phyloP scores from a whole-genome alignment of 2,329 filamentous ascomycete genomes.

The Colletotrichum sp. region DNA sequence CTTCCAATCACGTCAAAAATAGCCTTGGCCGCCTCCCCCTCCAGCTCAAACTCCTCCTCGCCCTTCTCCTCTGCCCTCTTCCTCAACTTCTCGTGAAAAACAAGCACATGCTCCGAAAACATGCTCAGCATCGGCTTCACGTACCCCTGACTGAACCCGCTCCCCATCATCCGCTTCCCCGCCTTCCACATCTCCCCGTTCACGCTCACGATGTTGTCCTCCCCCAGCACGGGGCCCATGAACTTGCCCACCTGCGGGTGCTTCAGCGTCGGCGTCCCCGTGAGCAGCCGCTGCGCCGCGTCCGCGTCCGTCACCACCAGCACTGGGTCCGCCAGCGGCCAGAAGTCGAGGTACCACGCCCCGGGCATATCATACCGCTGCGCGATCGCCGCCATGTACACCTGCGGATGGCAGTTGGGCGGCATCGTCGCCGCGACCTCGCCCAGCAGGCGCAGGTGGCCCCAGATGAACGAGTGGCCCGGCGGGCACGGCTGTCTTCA shows the following conservation, averaged over 20 bases:
- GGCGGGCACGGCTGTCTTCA: neutral
- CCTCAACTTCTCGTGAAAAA: slow-evolving; percentile 23
- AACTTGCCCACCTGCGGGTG: slow-evolving; percentile 13
- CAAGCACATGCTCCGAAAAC: slow-evolving; percentile 25
- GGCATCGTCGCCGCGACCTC: slow-evolving; percentile 21
- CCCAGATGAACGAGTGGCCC: slow-evolving; percentile 24
- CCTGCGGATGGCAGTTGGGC: slow-evolving; percentile 25
- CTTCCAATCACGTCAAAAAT: slow-evolving; percentile 28
- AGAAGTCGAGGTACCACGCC: slow-evolving; percentile 35
- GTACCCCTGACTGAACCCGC: slow-evolving; percentile 28
- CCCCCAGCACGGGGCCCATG: slow-evolving; percentile 25
- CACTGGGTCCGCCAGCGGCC: slow-evolving; percentile 28
- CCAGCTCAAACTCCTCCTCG: slow-evolving; percentile 21
- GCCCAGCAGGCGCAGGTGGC: slow-evolving; percentile 24
- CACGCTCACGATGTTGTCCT: slow-evolving; percentile 22
- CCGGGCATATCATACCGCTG: slow-evolving; percentile 28
- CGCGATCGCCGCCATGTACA: slow-evolving; percentile 24
- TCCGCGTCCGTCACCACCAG: slow-evolving; percentile 28
- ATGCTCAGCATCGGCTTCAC: slow-evolving; percentile 25
- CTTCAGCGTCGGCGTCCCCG: slow-evolving; percentile 24
- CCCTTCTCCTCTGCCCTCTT: slow-evolving; percentile 5
- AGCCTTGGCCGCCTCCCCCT: slow-evolving; percentile 23
- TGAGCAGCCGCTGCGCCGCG: slow-evolving; percentile 25
- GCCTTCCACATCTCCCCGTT: slow-evolving; percentile 33
- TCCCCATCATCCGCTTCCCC: slow-evolving; percentile 29